Evolutionary conservation across 2,329 filamentous ascomycete genomes (phyloP), one percentile per base, ranked within the genome.

Genomic region (Chaetomium globosum): DNA sequence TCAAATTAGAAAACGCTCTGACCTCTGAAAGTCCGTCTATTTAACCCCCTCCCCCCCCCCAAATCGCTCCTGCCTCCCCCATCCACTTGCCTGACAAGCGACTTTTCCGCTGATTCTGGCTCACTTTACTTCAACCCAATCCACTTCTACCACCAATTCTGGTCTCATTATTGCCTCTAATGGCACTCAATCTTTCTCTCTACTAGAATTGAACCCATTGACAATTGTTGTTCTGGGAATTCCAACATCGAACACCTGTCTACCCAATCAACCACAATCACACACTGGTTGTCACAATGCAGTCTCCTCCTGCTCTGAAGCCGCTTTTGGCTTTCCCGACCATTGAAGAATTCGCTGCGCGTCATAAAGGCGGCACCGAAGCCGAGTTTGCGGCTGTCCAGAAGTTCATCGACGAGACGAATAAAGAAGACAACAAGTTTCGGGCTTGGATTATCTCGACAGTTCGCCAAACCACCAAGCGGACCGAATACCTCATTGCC

Each of bases 351-450:
- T 65, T 65, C 3, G 61, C 31, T 12, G 26, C 26, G 3, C 58
- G 63, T 21, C 66, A 68, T 61, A 64, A 57, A 43, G 48, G 36
- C 2, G 63, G 66, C 46, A 68, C 66, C 4, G 57, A 68, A 13
- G 54, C 52, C 23, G 66, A 68, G 31, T 68, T 68, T 19, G 36
- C 13, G 1, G 33, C 53, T 0, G 30, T 19, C 5, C 21, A 61
- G 16, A 60, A 46, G 6, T 9, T 58, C 1, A 36, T 68, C 13
- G 28, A 68, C 31, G 16, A 31, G 4, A 49, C 59, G 53, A 68
- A 68, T 52, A 58, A 51, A 2, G 19, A 65, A 28, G 28, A 51
- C n/a, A 21, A 30, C n/a, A 26, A 57, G 16, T 64, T 65, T 39
- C 31, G 43, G 28, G 63, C 56, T 13, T 68, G 66, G 66, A 23